These are phyloP conservation scores for Prototheca wickerhamii DNA, from an alignment of 163 green algal species.

Conservation along the genomic window DNA sequence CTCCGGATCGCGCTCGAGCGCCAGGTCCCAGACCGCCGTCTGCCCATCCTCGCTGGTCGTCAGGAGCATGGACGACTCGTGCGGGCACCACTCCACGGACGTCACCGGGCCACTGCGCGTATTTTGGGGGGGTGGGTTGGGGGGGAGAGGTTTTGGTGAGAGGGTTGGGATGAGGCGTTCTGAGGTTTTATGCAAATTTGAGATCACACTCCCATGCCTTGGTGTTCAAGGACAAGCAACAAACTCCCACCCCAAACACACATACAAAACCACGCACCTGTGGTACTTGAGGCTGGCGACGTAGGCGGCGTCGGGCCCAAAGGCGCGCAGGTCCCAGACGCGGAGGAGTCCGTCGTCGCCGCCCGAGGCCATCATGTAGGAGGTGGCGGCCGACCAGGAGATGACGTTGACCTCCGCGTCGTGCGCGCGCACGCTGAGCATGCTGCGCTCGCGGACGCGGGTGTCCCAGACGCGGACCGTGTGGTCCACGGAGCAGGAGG, in stretches of 20 bases:
- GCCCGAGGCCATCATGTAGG: conserved; percentile 89
- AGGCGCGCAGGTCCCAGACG: conserved; percentile 91
- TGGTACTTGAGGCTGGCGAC: conserved; percentile 89
- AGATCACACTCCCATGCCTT: too few species aligned
- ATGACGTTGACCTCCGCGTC: conserved; percentile 93
- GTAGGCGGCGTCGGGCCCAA: conserved; percentile 39
- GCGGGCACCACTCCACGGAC: conserved; percentile 87
- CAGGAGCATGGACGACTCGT: conserved; percentile 85
- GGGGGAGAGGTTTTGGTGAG: neutral
- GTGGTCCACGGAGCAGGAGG: conserved; percentile 35
- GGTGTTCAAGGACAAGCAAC: neutral
- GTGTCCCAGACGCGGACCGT: conserved; percentile 87
- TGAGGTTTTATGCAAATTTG: too few species aligned
- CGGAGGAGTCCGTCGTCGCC: conserved; percentile 78
- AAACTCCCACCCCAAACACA: neutral
- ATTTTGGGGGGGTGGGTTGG: neutral
- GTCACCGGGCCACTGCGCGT: conserved; percentile 67
- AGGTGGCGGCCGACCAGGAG: conserved; percentile 82
- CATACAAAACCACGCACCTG: conserved; percentile 12
- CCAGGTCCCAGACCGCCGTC: conserved; percentile 89
- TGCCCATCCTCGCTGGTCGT: conserved; percentile 61
- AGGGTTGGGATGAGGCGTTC: too few species aligned
- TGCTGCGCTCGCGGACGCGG: conserved; percentile 27
- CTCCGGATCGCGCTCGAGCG: conserved; percentile 86
- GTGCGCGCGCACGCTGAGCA: conserved; percentile 63